These are phyloP conservation scores for Ormosia semicastrata DNA, from an alignment of 306 rosid species.

Conservation along the genomic window DNA sequence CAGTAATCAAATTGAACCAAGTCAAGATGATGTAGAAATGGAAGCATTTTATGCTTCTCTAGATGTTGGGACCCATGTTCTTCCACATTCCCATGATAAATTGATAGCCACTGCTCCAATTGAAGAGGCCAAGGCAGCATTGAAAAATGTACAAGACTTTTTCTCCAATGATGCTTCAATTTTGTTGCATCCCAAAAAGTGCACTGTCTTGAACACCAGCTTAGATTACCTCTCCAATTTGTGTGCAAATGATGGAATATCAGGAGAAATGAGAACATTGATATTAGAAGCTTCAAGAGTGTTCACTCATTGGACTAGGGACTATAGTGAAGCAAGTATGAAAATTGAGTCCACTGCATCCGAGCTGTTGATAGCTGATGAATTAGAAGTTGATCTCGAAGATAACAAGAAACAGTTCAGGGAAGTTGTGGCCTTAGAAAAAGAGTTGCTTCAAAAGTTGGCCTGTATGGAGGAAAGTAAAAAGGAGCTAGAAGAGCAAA, in stretches of 20 bases:
- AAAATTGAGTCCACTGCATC: background rate
- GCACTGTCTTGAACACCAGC: background rate
- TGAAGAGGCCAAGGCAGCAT: background rate
- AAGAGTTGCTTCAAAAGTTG: background rate
- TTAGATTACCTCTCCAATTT: background rate
- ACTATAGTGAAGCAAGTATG: background rate
- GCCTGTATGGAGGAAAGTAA: background rate
- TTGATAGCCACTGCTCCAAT: background rate
- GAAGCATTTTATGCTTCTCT: constrained; percentile 19
- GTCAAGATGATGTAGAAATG: background rate
- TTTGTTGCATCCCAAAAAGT: background rate
- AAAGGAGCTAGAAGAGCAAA: background rate
- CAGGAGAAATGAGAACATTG: background rate
- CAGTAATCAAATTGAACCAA: background rate
- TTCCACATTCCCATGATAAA: background rate
- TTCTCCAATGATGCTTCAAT: background rate
- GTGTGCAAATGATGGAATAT: background rate
- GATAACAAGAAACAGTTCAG: background rate
- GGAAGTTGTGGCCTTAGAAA: background rate
- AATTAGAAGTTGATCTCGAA: background rate
- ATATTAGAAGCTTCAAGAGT: background rate
- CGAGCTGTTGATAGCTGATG: background rate
- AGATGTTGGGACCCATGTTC: background rate
- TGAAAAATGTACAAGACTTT: background rate
- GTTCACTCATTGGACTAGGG: background rate